phyloP scores from a whole-genome alignment of 805 yeast species.

The Isabelozyma pseudorhagii region DNA sequence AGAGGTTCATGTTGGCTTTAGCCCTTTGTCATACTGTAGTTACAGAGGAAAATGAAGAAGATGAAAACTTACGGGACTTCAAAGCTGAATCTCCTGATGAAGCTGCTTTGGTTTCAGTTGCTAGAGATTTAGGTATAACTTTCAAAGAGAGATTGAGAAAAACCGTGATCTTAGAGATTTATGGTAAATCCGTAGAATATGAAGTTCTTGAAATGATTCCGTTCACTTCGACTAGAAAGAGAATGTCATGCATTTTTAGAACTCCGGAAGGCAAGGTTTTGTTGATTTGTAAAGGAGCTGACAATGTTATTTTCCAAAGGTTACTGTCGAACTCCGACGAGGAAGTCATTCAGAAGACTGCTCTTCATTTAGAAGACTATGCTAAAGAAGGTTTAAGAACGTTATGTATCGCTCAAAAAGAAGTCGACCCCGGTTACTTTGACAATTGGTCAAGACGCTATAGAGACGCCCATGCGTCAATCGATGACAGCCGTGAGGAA shows the following conservation, averaged over 20 bases:
- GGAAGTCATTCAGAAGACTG: conserved; percentile 51
- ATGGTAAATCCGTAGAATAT: conserved; percentile 45
- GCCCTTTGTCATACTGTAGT: conserved; percentile 77
- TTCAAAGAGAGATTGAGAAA: conserved; percentile 54
- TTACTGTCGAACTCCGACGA: conserved; percentile 39
- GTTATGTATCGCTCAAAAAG: conserved; percentile 62
- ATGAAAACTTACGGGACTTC: conserved; percentile 43
- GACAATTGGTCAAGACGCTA: conserved; percentile 54
- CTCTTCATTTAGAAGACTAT: conserved; percentile 60
- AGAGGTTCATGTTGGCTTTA: conserved; percentile 58
- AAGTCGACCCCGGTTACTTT: conserved; percentile 44
- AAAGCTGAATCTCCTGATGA: conserved; percentile 87
- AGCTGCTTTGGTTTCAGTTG: conserved; percentile 73
- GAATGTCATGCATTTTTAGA: conserved; percentile 72
- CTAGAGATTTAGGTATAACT: conserved; percentile 69
- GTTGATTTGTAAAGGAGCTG: conserved; percentile 72
- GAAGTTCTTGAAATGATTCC: conserved; percentile 56
- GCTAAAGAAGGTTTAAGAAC: conserved; percentile 81
- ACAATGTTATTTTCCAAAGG: conserved; percentile 56
- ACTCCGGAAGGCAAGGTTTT: conserved; percentile 40
- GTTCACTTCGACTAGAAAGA: conserved; percentile 68
- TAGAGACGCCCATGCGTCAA: conserved; percentile 55
- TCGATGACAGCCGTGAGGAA: conserved; percentile 56
- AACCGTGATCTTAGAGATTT: conserved; percentile 39
- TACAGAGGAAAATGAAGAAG: conserved; percentile 47